These are phyloP conservation scores for Coriaria nepalensis DNA, from an alignment of 306 rosid species.

Conservation along the genomic window DNA sequence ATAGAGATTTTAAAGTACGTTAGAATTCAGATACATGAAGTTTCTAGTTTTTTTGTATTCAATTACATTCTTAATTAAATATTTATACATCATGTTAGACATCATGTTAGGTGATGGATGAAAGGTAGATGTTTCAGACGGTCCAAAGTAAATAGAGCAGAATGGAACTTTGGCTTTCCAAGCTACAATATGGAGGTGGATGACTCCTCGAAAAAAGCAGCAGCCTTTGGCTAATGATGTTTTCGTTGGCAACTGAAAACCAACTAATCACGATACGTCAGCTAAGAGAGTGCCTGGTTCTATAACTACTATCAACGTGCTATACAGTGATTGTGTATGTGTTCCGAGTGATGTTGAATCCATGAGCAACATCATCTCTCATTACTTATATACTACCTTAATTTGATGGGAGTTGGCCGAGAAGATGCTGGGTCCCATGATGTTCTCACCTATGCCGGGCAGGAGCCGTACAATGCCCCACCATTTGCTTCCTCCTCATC, in stretches of 20 bases:
- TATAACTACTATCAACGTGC: conserved; percentile 77
- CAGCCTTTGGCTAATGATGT: conserved; percentile 84
- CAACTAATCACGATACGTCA: conserved; percentile 72
- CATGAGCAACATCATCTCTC: conserved; percentile 64
- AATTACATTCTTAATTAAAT: no score
- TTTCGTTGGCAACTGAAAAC: conserved; percentile 88
- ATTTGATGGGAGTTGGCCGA: conserved; percentile 63
- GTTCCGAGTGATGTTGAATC: conserved; percentile 66
- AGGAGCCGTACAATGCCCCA: conserved; percentile 37
- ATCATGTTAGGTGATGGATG: conserved; percentile 68
- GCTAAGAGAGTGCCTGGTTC: conserved; percentile 63
- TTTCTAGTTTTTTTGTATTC: no score
- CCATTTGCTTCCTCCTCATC: conserved; percentile 35
- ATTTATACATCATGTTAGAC: no score
- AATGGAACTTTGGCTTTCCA: conserved; percentile 90
- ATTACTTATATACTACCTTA: conserved; percentile 66
- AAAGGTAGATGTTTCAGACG: conserved; percentile 53
- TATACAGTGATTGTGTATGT: conserved; percentile 57
- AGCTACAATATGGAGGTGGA: conserved; percentile 92
- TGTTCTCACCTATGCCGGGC: conserved; percentile 49
- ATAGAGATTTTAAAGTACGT: no score
- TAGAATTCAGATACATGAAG: no score
- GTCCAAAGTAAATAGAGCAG: conserved; percentile 86
- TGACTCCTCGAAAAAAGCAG: conserved; percentile 58
- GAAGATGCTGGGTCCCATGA: conserved; percentile 69